Conservation (phyloP, 805 yeast genomes). For the Yamadazyma akitaensis region DNA sequence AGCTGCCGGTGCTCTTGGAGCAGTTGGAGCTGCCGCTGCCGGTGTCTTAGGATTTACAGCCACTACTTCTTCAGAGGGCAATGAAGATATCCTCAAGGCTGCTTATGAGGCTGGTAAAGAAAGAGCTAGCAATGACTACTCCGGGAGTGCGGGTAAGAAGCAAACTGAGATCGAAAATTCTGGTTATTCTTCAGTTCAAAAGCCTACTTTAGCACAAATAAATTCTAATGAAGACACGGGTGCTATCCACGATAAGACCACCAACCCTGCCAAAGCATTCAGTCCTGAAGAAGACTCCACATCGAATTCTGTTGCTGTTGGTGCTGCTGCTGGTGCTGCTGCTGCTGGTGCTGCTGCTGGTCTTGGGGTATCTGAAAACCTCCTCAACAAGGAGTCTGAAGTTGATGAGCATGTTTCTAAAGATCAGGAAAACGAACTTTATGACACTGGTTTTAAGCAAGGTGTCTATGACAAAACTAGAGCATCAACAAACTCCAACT, state of each 20-base stretch:
- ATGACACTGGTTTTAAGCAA: constrained; percentile 9
- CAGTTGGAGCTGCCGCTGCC: constrained; percentile 15
- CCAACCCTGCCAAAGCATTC: background rate
- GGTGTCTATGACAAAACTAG: constrained; percentile 5
- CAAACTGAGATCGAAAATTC: background rate
- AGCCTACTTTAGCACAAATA: background rate
- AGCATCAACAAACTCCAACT: background rate
- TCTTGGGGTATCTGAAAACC: constrained; percentile 7
- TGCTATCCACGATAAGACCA: background rate
- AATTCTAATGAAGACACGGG: background rate
- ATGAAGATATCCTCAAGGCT: constrained; percentile 6
- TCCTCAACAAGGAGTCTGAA: constrained; percentile 9
- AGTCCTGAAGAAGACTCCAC: background rate
- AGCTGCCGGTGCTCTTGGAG: constrained; percentile 26
- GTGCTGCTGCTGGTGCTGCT: constrained; percentile 4
- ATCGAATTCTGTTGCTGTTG: background rate
- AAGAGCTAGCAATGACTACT: constrained; percentile 11
- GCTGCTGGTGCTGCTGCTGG: constrained; percentile 14
- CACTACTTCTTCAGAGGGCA: background rate
- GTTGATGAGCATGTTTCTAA: background rate
- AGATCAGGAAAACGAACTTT: constrained; percentile 4
- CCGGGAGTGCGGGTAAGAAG: background rate
- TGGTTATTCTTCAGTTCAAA: background rate
- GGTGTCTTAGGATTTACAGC: constrained; percentile 9
- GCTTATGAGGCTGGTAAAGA: constrained; percentile 16